Base-by-base conservation (phyloP, 768 basidiomycete species). In the Phaeotremella fagi region DNA sequence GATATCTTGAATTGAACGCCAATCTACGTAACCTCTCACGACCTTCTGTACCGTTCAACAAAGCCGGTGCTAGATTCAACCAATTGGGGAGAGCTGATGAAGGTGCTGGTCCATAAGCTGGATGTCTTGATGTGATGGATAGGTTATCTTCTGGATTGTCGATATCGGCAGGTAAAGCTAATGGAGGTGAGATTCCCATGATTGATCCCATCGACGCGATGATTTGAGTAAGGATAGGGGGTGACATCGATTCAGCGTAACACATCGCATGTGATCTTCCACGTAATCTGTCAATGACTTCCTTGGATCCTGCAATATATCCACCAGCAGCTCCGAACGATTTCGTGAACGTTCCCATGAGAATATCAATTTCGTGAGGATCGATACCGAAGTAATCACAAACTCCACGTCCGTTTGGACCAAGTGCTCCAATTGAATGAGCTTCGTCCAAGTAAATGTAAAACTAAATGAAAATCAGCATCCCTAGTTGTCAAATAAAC, bases 321-420 rank as follows among this genome's bases (percentile, higher is more conserved):
- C 95, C 94, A 42, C 94, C 94, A 0, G 91, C 86, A 4, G 68
- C 63, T 23, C 67, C 70, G 45, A 72, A 75, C 3, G 77, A 78
- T 55, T 79, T 79, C 23, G 94, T 99, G 75, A 99, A 95, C 0
- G 95, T 99, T 45, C 95, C 95, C 95, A 99, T 99, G 57, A 95
- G 82, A 57, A 99, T 80, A 69, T 99, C 95, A 59, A 98, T 81
- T 6, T 80, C 79, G 2, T 80, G 79, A 11, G 95, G 90, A 60
- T 86, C 77, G 53, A 98, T 77, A 44, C 82, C 82, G 73, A 94
- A 99, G 77, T 94, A 99, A 71, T 99, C 92, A 47, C 85, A 83
- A 7, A 99, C 87, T 53, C 95, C 95, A 31, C 95, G 89, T 4
- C 95, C 95, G 62, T 87, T 82, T 4, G 91, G 90, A 27, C 95